Evolutionary conservation across 371 early-diverging fungal species (phyloP), one percentile per base, ranked within the genome.

Genomic region (Caulochytrium protostelioides): DNA sequence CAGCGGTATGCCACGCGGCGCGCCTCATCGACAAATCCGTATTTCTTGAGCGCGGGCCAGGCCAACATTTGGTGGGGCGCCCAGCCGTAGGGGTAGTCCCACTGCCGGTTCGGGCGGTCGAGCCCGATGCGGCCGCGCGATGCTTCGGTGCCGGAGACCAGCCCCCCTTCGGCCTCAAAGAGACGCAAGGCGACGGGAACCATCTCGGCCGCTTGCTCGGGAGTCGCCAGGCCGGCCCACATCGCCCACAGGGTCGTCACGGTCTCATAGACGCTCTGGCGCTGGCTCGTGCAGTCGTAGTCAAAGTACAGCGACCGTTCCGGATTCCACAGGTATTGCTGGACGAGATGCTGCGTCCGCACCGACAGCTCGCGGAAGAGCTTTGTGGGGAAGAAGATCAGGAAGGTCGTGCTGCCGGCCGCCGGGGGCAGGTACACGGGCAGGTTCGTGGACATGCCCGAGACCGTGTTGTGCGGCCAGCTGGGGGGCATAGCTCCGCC

Each of bases 61-160:
- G 89, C 79, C 47, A 94, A 59, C 30, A 94, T 91, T 51, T 94
- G 95, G 54, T 91, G 92, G 29, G 95, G 95, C 17, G 90, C 90
- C 95, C 95, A 91, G 8, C 95, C 86, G 43, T 72, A 86, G 0
- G 83, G 85, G 42, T 74, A 85, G 46, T 92, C 94, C 92, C 92
- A 91, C 45, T 94, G 95, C 25, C 92, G 74, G 42, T 82, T 83
- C 19, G 92, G 92, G 15, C 95, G 61, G 39, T 74, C 74, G 19
- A 81, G 47, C 1, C 71, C 54, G 32, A 76, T 72, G 6, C 42
- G 30, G 25, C 87, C 89, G 19, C 85, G 69, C 10, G 83, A 83
- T 42, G 62, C 63, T 41, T 83, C 83, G 0, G 87, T 87, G 20
- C 87, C 84, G 34, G 77, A 71, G 1, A 86, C 85, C 1, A 90